These are phyloP conservation scores for Phaeolepiota aurea DNA, from an alignment of 768 basidiomycete species.

Conservation along the genomic window DNA sequence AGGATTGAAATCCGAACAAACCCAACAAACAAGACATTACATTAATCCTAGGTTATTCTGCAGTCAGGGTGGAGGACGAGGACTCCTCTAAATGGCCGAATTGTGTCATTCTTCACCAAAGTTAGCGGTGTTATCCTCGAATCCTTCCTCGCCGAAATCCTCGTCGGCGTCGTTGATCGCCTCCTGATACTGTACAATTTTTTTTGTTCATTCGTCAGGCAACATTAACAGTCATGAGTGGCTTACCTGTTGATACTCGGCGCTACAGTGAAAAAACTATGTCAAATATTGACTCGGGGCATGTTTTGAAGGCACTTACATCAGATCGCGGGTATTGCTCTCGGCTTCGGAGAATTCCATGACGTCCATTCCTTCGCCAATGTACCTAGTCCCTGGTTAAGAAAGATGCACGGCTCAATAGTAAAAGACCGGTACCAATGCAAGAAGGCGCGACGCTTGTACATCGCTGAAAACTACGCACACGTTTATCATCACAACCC, in stretches of 20 bases:
- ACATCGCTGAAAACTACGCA: slow-evolving; percentile 69
- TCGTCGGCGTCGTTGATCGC: slow-evolving; percentile 36
- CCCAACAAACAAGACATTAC: neutral
- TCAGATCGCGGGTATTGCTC: slow-evolving; percentile 72
- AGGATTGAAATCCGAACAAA: neutral
- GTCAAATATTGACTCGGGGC: neutral
- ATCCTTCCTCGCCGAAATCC: slow-evolving; percentile 24
- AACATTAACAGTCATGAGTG: neutral
- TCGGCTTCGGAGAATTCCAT: slow-evolving; percentile 86
- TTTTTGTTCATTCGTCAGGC: neutral
- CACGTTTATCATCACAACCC: slow-evolving; percentile 4
- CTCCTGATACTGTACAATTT: slow-evolving; percentile 46
- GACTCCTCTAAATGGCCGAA: neutral
- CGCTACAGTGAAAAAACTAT: slow-evolving; percentile 27
- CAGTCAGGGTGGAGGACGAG: too few species aligned
- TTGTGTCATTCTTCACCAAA: neutral
- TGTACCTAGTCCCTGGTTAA: slow-evolving; percentile 39
- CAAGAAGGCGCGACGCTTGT: slow-evolving; percentile 76
- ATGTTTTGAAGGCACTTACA: slow-evolving; percentile 41
- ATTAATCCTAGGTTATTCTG: neutral
- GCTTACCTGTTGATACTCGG: slow-evolving; percentile 83
- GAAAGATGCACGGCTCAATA: neutral
- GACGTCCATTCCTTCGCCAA: slow-evolving; percentile 84
- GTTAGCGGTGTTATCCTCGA: slow-evolving; percentile 10
- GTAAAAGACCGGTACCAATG: slow-evolving; percentile 49